These are phyloP conservation scores for Eucalyptus microcorys DNA, from an alignment of 345 rosid species.

Conservation along the genomic window DNA sequence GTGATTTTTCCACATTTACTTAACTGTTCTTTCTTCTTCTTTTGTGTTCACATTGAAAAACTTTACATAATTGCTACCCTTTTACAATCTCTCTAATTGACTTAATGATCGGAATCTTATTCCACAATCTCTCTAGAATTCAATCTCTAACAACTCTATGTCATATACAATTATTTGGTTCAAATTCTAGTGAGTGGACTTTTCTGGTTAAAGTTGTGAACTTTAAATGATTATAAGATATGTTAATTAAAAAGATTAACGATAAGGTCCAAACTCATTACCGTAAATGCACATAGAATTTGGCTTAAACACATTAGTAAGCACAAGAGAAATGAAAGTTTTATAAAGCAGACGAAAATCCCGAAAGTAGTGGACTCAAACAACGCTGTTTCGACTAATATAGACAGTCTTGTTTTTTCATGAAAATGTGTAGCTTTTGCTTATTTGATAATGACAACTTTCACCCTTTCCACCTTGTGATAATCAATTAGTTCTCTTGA, in stretches of 20 bases:
- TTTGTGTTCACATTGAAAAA: not conserved
- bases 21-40: not conserved
- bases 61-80: not conserved
- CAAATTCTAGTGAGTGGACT: not conserved
- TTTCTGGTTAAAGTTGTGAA: not conserved
- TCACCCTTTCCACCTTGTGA: not conserved
- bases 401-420: not conserved
- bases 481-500: not conserved
- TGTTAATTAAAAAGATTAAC: not conserved
- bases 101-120: not conserved
- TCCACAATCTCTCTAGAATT: not conserved
- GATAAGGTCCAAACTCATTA: not conserved
- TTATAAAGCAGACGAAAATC: not conserved
- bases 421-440: not conserved
- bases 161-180: not conserved
- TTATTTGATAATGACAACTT: not conserved
- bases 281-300: not conserved
- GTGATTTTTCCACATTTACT: not conserved
- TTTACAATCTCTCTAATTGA: not conserved
- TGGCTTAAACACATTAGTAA: not conserved
- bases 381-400: not conserved
- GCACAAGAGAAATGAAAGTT: not conserved
- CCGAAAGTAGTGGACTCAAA: not conserved
- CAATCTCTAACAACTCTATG: not conserved
- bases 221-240: not conserved